Base-by-base conservation (phyloP, 306 rosid species). In the Dryas drummondii region DNA sequence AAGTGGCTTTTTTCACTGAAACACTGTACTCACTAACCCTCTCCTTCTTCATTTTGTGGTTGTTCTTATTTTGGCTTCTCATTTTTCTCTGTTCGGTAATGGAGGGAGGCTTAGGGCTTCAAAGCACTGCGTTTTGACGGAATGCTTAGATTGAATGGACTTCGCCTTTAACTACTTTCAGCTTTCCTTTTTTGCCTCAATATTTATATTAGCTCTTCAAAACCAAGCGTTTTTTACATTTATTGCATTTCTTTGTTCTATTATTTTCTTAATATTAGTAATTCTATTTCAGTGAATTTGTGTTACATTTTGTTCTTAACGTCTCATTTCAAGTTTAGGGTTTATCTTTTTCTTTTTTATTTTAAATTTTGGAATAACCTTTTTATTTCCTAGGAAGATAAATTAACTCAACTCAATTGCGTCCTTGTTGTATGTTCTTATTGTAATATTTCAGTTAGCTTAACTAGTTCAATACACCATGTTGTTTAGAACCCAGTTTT, bases 91-190 rank as follows among this genome's bases (percentile, higher is more conserved):
- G 44, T 14, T 45, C 54, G 5, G 54, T 45, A 22, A 8, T n/a
- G 49, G 51, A 26, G 15, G 32, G 51, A 64, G 9, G 45, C 26
- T 26, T 72, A 72, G 76, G 76, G 67, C 57, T 72, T 71, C 76
- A 1, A 26, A 44, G 44, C 22, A 15, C 22, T 73, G n/a, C 50
- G 47, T 49, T 61, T 73, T 56, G 57, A 9, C 72, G 58, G 7
- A 42, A 27, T 63, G 68, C 48, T 63, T 57, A 26, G 84, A 81
- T 81, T 81, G 69, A 63, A 12, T 32, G 44, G 22, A 22, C 7
- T 62, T 52, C 13, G 9, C 46, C 37, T 62, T n/a, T 17, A 9
- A 45, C 0, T 53, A 50, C 32, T 57, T 79, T 27, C 7, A 51
- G 60, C 51, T 59, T 60, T 62, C 4, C 15, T 60, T 12, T 13